Conservation (phyloP, 768 basidiomycete genomes). For the Xanthoconium stramineum region DNA sequence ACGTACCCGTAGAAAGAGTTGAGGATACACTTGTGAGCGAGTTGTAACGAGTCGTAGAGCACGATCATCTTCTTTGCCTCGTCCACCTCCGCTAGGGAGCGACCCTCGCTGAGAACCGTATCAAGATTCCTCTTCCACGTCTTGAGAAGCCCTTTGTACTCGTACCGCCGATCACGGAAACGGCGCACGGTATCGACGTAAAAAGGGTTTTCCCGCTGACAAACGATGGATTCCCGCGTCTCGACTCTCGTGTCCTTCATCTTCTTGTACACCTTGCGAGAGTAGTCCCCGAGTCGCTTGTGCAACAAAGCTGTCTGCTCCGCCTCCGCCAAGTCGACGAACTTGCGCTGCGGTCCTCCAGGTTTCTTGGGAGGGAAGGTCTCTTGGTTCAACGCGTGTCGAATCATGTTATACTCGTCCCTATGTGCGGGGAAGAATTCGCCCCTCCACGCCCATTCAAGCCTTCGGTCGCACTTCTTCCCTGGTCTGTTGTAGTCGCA, state of each 20-base stretch:
- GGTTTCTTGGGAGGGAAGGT: slow-evolving; percentile 79
- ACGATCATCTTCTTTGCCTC: slow-evolving; percentile 99
- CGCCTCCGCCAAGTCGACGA: slow-evolving; percentile 73
- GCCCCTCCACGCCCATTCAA: slow-evolving; percentile 99
- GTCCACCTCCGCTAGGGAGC: slow-evolving; percentile 80
- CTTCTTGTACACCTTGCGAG: slow-evolving; percentile 97
- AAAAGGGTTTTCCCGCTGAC: slow-evolving; percentile 97
- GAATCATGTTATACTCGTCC: slow-evolving; percentile 99
- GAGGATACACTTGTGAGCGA: slow-evolving; percentile 99
- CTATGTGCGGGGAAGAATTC: slow-evolving; percentile 97
- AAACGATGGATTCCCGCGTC: slow-evolving; percentile 90
- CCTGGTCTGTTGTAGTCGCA: slow-evolving; percentile 98
- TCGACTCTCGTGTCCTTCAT: slow-evolving; percentile 97
- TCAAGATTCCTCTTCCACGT: slow-evolving; percentile 99
- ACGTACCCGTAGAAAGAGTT: slow-evolving; percentile 99
- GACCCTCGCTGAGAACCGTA: slow-evolving; percentile 58
- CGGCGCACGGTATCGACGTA: slow-evolving; percentile 97
- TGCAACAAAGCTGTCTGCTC: slow-evolving; percentile 93
- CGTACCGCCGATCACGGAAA: slow-evolving; percentile 96
- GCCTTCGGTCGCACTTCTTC: slow-evolving; percentile 88
- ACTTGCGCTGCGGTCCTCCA: slow-evolving; percentile 71
- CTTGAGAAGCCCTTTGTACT: slow-evolving; percentile 98
- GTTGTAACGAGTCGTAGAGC: slow-evolving; percentile 94
- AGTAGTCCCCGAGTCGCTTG: slow-evolving; percentile 97
- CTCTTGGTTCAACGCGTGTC: slow-evolving; percentile 94